Conservation (phyloP, 345 rosid genomes). For the Euphorbia peplus region DNA sequence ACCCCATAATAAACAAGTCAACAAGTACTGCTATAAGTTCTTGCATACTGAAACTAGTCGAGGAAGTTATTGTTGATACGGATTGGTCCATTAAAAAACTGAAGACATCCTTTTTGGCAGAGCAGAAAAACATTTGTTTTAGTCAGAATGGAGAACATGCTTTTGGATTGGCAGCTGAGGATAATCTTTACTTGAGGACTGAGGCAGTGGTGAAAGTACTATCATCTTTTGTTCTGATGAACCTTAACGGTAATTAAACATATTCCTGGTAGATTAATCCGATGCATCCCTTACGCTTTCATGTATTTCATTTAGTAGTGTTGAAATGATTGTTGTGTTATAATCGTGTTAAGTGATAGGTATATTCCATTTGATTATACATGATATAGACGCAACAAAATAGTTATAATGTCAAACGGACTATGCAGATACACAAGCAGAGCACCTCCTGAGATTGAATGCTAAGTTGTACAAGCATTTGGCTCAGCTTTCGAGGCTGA, state of each 20-base stretch:
- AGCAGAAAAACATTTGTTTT: conserved; percentile 35
- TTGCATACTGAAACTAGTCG: conserved; percentile 53
- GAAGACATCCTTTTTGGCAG: conserved; percentile 37
- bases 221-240: conserved; percentile 68
- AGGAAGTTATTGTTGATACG: conserved; percentile 48
- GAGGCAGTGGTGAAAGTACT: conserved; percentile 55
- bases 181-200: conserved; percentile 52
- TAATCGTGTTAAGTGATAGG: too few species aligned
- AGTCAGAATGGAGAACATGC: conserved; percentile 34
- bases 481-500: conserved; percentile 70
- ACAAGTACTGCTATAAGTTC: conserved; percentile 45
- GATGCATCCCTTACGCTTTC: conserved; percentile 7
- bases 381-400: too few species aligned
- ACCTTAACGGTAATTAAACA: conserved; percentile 54
- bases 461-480: conserved; percentile 68
- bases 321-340: too few species aligned
- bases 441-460: conserved; percentile 52
- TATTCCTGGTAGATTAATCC: conserved; percentile 11
- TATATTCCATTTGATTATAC: too few species aligned
- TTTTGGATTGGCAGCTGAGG: conserved; percentile 43
- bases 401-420: too few species aligned
- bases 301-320: conserved; percentile 11
- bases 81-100: conserved; percentile 67
- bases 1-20: conserved; percentile 49
- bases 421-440: conserved; percentile 69